Conservation (phyloP, 805 yeast genomes). For the Millerozyma miso region DNA sequence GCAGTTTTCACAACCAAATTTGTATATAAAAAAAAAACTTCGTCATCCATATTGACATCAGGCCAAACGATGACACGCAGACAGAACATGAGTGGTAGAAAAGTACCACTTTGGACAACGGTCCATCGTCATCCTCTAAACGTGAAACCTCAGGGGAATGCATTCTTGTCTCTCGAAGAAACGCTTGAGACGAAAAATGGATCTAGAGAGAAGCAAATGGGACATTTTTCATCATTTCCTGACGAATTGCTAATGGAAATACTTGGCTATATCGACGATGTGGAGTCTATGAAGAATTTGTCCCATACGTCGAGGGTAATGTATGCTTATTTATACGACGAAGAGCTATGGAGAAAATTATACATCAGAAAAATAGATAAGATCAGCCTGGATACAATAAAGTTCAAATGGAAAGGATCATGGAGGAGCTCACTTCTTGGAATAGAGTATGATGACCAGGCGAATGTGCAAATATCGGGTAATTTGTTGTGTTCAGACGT, state of each 20-base stretch:
- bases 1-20: neutral
- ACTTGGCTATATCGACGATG: conserved; percentile 44
- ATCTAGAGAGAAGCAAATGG: conserved; percentile 39
- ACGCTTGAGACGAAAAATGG: conserved; percentile 7
- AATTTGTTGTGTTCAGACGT: conserved; percentile 66
- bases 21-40: neutral
- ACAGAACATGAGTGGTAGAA: neutral
- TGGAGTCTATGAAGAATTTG: conserved; percentile 46
- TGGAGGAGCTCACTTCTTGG: conserved; percentile 67
- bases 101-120: conserved; percentile 14
- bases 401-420: conserved; percentile 63
- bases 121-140: conserved; percentile 63
- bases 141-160: conserved; percentile 73
- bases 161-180: conserved; percentile 29
- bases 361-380: conserved; percentile 26
- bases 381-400: conserved; percentile 9
- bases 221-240: conserved; percentile 46
- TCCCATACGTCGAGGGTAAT: conserved; percentile 60
- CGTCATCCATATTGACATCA: neutral
- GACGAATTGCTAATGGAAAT: conserved; percentile 64
- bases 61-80: neutral
- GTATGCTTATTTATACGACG: conserved; percentile 71
- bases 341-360: conserved; percentile 74
- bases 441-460: conserved; percentile 28
- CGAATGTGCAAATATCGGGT: conserved; percentile 45